These are phyloP conservation scores for Cochlearia excelsa DNA, from an alignment of 345 rosid genomes.

Conservation along the genomic window DNA sequence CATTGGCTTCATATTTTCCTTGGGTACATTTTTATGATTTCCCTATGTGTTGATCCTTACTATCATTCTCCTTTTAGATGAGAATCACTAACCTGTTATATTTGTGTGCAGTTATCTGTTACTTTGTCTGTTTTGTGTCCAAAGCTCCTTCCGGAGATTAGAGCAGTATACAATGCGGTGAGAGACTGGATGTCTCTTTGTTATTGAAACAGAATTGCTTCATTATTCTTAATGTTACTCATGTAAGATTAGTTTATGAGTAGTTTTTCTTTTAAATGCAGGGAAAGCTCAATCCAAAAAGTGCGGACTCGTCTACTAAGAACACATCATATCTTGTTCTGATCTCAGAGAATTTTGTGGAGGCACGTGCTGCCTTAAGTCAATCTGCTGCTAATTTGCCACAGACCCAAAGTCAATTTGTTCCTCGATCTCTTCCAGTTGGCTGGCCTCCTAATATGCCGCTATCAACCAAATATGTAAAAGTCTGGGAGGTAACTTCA, in stretches of 20 bases:
- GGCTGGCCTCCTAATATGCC: constrained; percentile 47
- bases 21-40: constrained; percentile 42
- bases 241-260: constrained; percentile 17
- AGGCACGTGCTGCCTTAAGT: constrained; percentile 78
- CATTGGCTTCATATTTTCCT: constrained; percentile 71
- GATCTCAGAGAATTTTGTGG: constrained; percentile 77
- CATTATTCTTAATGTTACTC: constrained; percentile 4
- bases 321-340: constrained; percentile 78
- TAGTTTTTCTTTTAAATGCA: constrained; percentile 33
- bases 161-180: constrained; percentile 73
- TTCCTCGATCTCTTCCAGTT: constrained; percentile 31
- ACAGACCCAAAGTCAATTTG: constrained; percentile 27
- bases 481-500: constrained; percentile 90
- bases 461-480: constrained; percentile 68
- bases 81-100: constrained; percentile 32
- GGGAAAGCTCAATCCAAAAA: constrained; percentile 73
- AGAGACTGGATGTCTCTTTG: constrained; percentile 37
- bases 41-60: constrained; percentile 13
- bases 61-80: background rate
- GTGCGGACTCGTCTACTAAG: constrained; percentile 66
- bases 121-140: constrained; percentile 90
- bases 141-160: constrained; percentile 82
- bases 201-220: background rate
- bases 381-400: constrained; percentile 64
- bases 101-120: constrained; percentile 62